A percentile compares a stretch with the other conserved stretches of the same genome.
Conservation (phyloP, 2,329 filamentous ascomycete genomes). For the Tetracladium maxilliforme region DNA sequence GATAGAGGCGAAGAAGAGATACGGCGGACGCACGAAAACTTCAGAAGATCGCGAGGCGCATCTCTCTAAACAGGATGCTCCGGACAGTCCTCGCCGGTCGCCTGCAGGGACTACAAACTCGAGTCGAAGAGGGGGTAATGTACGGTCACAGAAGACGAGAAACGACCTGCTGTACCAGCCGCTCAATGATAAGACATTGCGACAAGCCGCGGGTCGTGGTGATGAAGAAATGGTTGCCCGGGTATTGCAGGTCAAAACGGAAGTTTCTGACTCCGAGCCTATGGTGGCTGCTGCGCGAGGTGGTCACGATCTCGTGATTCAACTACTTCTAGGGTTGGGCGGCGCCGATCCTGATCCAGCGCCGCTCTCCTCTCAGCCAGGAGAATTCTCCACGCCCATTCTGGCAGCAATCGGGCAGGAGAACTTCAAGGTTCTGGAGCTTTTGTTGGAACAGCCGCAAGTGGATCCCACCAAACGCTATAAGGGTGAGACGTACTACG, state of each 20-base stretch:
- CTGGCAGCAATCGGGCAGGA: conserved; percentile 83
- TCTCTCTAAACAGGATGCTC: conserved; percentile 26
- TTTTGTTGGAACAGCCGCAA: conserved; percentile 59
- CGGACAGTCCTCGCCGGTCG: conserved; percentile 43
- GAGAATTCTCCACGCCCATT: conserved; percentile 80
- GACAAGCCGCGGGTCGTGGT: conserved; percentile 42
- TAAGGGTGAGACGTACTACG: conserved; percentile 69
- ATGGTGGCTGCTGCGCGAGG: conserved; percentile 85
- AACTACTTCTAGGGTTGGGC: conserved; percentile 28
- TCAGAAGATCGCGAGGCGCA: conserved; percentile 38
- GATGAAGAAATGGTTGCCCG: conserved; percentile 47
- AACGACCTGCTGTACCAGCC: conserved; percentile 50
- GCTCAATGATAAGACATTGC: conserved; percentile 44
- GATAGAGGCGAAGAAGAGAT: conserved; percentile 41
- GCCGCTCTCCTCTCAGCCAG: conserved; percentile 34
- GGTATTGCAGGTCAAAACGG: conserved; percentile 44
- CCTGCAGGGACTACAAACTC: conserved; percentile 22
- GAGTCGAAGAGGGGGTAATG: conserved; percentile 35
- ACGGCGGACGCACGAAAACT: conserved; percentile 33
- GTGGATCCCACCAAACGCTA: conserved; percentile 59
- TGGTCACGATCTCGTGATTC: conserved; percentile 52
- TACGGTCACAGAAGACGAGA: conserved; percentile 47
- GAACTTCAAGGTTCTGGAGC: conserved; percentile 70
- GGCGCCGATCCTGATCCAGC: conserved; percentile 53
- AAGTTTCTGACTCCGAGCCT: conserved; percentile 59